Percentiles rank a stretch among this genome's conserved stretches.
These are phyloP conservation scores for Lecanicillium sp. DNA, from an alignment of 2,329 filamentous ascomycete species.

Conservation along the genomic window DNA sequence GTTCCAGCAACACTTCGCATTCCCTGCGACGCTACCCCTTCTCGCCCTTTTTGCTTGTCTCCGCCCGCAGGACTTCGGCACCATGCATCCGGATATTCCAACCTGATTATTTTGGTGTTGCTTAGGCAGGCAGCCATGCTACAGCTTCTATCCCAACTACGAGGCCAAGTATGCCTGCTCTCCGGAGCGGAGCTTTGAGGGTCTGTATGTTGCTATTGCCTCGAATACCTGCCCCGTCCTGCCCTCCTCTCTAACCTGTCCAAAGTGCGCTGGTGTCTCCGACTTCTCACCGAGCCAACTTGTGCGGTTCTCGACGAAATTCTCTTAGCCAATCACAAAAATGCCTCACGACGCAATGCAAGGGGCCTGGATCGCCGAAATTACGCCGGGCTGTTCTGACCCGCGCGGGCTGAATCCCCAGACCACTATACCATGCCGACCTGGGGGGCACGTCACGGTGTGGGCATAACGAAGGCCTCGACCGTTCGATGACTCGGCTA, in stretches of 20 bases:
- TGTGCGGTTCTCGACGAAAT: background rate
- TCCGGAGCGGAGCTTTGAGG: no score
- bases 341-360: background rate
- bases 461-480: conserved; percentile 1
- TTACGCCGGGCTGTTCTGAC: background rate
- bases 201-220: no score
- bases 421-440: background rate
- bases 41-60: background rate
- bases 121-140: no score
- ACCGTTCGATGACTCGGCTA: conserved; percentile 2
- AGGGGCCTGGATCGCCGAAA: background rate
- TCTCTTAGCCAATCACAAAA: conserved; percentile 1
- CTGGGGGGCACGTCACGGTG: background rate
- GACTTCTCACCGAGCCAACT: no score
- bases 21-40: background rate
- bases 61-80: no score
- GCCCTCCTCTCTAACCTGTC: background rate
- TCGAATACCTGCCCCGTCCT: no score
- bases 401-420: background rate
- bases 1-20: no score
- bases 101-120: no score
- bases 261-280: background rate
- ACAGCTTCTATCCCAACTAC: no score
- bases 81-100: no score
- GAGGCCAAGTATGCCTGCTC: no score